phyloP scores from a whole-genome alignment of 2,329 filamentous ascomycete genomes.

The Tricladium varicosporioides region DNA sequence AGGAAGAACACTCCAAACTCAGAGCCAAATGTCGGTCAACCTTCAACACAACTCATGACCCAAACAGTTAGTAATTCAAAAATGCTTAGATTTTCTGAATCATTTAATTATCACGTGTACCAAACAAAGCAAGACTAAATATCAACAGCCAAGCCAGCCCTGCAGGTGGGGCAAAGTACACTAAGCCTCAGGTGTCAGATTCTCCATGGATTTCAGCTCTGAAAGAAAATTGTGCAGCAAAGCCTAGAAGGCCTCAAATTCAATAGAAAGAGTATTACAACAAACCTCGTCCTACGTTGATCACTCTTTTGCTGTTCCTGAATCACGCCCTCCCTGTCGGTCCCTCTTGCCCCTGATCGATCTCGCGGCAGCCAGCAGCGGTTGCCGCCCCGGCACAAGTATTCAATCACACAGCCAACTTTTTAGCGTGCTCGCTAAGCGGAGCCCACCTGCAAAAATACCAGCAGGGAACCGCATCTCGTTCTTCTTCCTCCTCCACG shows the following conservation, averaged over 20 bases:
- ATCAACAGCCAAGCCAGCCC: background rate
- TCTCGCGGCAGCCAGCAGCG: background rate
- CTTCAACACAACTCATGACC: background rate
- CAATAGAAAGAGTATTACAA: background rate
- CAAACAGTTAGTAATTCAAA: background rate
- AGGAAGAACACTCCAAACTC: background rate
- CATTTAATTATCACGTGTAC: background rate
- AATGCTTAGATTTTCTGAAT: background rate
- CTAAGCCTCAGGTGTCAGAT: background rate
- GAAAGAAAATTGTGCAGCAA: background rate
- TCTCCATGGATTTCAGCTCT: background rate
- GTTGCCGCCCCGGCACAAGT: background rate
- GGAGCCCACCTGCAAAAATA: background rate
- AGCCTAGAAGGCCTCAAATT: background rate
- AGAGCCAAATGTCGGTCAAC: background rate
- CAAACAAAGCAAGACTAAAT: background rate
- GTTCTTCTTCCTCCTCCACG: slow-evolving; percentile 19
- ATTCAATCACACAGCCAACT: background rate
- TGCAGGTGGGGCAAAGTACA: background rate
- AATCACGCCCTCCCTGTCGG: background rate
- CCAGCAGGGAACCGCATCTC: background rate
- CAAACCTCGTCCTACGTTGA: too few species aligned
- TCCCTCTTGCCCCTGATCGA: background rate
- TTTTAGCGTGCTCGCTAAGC: background rate
- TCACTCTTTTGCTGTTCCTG: background rate